Percentiles rank a stretch among this genome's conserved stretches.
These are phyloP conservation scores for Trichoderma orchidacearum DNA, from an alignment of 495 filamentous ascomycete species.

Conservation along the genomic window DNA sequence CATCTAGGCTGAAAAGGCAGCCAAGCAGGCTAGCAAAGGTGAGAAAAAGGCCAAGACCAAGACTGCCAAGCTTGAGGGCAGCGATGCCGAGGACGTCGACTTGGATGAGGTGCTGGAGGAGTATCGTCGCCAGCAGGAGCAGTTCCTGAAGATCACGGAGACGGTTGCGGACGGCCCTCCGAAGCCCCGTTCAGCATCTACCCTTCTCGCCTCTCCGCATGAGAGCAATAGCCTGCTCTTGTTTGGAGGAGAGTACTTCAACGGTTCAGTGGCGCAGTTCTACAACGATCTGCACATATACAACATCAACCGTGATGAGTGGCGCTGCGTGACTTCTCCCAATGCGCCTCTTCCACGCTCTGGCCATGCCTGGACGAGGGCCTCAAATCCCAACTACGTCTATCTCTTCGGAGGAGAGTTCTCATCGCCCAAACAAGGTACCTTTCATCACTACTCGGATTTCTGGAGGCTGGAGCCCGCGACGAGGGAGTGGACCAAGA, in stretches of 20 bases:
- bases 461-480: slow-evolving; percentile 85
- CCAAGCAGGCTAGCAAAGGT: slow-evolving; percentile 4
- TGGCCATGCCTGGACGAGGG: slow-evolving; percentile 86
- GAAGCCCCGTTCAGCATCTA: slow-evolving; percentile 60
- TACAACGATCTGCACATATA: slow-evolving; percentile 76
- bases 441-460: slow-evolving; percentile 98
- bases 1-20: slow-evolving; percentile 3
- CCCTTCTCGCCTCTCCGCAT: slow-evolving; percentile 67
- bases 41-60: slow-evolving; percentile 10
- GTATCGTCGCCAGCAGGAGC: slow-evolving; percentile 72
- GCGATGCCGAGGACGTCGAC: slow-evolving; percentile 53
- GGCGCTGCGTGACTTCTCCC: slow-evolving; percentile 75
- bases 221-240: slow-evolving; percentile 83
- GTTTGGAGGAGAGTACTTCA: slow-evolving; percentile 70
- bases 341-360: slow-evolving; percentile 85
- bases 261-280: slow-evolving; percentile 48
- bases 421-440: slow-evolving; percentile 76
- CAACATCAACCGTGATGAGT: slow-evolving; percentile 72
- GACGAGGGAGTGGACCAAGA: slow-evolving; percentile 73
- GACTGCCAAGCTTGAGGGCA: slow-evolving; percentile 12
- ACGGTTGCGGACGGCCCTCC: slow-evolving; percentile 56
- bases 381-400: slow-evolving; percentile 64
- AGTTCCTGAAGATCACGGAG: slow-evolving; percentile 89
- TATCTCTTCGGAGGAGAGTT: slow-evolving; percentile 82
- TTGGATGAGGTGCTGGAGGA: slow-evolving; percentile 92